phyloP scores from a whole-genome alignment of 2,329 filamentous ascomycete genomes.

The Metarhizium album region DNA sequence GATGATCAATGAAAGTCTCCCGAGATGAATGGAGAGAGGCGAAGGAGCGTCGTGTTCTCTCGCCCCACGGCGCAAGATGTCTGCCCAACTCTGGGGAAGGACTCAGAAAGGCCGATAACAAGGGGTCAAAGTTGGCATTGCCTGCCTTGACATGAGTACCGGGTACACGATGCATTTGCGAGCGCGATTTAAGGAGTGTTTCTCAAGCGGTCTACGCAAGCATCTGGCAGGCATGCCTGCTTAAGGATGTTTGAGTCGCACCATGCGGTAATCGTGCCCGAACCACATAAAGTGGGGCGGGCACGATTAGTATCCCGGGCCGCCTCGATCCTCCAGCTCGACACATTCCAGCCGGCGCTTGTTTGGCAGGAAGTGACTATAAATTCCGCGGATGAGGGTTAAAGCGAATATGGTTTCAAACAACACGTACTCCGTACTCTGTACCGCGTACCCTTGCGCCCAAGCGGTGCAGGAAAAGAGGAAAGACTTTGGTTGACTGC shows the following conservation, averaged over 20 bases:
- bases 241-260: background rate
- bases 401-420: too few species aligned
- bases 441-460: too few species aligned
- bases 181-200: background rate
- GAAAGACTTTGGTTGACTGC: too few species aligned
- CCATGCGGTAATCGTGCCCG: too few species aligned
- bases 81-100: background rate
- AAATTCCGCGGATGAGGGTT: too few species aligned
- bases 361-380: too few species aligned
- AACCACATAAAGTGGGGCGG: too few species aligned
- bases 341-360: background rate
- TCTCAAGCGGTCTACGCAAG: background rate
- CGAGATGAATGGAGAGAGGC: background rate
- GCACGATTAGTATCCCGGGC: background rate
- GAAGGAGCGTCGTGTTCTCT: background rate
- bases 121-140: background rate
- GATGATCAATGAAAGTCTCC: background rate
- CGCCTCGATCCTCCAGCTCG: background rate
- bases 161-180: background rate
- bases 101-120: background rate
- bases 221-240: background rate
- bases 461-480: too few species aligned
- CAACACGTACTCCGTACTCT: too few species aligned
- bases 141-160: background rate
- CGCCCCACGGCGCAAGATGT: too few species aligned